Evolutionary conservation across 495 filamentous ascomycete species (phyloP), one percentile per base, ranked within the genome.

Genomic region (Paragyromitra xinjiangensis): DNA sequence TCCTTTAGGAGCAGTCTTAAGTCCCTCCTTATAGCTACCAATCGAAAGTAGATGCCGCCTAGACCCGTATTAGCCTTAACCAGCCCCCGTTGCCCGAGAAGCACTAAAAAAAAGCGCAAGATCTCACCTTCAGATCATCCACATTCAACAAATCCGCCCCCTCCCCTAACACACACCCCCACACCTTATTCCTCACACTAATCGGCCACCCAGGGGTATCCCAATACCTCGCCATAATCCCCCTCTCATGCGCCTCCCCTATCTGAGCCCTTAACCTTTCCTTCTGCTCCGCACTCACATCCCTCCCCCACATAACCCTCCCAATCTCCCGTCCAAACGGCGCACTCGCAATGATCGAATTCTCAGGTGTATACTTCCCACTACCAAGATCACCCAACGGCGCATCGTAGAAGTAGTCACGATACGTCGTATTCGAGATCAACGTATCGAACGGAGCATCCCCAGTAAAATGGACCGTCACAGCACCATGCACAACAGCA

Each of bases 401-500:
- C 0, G 91, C 90, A 78, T 82, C 80, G 59, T 79, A 81, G 48
- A 82, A 82, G 53, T 82, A 82, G 45, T 82, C 89, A 6, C 89
- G 85, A 71, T 88, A 86, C 11, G 85, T 87, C 4, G 81, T 69
- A 73, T 89, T 89, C 1, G 81, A 75, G 1, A 85, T 71, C 4
- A 91, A 79, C 42, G 85, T 59, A 58, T 92, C 87, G 70, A 95
- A 91, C 0, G 93, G 91, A 0, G 92, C 90, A 69, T 93, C 90
- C 16, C 94, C 94, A 0, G 93, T 95, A 1, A 90, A 91, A 7
- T 95, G 91, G 2, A 96, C 88, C 2, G 93, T 97, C 16, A 97
- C 82, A 3, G 89, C 88, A 1, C 91, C 85, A 8, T 86, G 58
- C 8, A 82, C 63, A 3, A 82, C 77, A 34, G 84, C 78, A 9